These are phyloP conservation scores for Kodamaea ohmeri DNA, from an alignment of 1,139 yeast genomes.

Conservation along the genomic window DNA sequence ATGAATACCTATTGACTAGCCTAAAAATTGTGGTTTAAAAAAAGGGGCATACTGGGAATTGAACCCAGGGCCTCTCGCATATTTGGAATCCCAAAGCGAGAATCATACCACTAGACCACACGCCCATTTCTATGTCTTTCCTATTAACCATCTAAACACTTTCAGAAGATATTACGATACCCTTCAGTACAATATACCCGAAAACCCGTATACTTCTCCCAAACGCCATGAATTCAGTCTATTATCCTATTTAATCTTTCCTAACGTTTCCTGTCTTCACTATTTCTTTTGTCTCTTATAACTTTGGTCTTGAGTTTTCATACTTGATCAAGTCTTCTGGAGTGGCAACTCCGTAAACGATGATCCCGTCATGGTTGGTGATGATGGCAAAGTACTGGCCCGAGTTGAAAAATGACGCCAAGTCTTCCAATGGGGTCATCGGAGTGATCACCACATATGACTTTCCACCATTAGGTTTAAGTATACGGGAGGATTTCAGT, in stretches of 20 bases:
- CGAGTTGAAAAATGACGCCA: conserved; percentile 49
- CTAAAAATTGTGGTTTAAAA: too few species aligned
- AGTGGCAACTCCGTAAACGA: conserved; percentile 64
- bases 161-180: too few species aligned
- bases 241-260: too few species aligned
- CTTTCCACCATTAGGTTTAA: conserved; percentile 32
- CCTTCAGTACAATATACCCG: too few species aligned
- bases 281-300: too few species aligned
- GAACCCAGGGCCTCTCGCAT: conserved; percentile 19
- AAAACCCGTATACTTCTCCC: too few species aligned
- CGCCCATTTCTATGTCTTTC: conserved; percentile 18
- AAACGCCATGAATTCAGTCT: too few species aligned
- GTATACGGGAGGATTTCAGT: conserved; percentile 18
- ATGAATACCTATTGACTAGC: too few species aligned
- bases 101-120: conserved; percentile 36
- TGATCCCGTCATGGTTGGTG: conserved; percentile 52
- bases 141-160: not conserved
- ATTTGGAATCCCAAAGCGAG: conserved; percentile 28
- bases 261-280: too few species aligned
- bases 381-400: conserved; percentile 59
- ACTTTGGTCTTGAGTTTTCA: conserved; percentile 52
- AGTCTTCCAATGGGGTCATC: conserved; percentile 53
- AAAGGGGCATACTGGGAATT: conserved; percentile 17
- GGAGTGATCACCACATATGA: conserved; percentile 51
- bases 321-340: conserved; percentile 57